Base-by-base conservation (phyloP, 1,284 basidiomycete species). In the Ganoderma multipileum region DNA sequence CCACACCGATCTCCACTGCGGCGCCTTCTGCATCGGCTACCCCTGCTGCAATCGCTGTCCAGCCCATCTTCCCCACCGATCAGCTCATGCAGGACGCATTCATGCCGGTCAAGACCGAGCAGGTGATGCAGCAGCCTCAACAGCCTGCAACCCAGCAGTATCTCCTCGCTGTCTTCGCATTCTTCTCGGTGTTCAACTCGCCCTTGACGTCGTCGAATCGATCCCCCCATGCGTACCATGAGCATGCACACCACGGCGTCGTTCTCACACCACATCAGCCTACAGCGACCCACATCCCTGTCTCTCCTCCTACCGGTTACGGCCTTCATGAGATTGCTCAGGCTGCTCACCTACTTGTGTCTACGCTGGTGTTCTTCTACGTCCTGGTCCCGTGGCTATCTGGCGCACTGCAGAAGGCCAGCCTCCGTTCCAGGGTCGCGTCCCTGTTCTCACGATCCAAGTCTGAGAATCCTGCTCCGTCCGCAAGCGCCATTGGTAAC, bases 151-250 rank as follows among this genome's bases (percentile, higher is more conserved):
- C 81, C 0, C 88, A 87, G 62, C 91, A 91, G 71, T 92, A 90
- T 75, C 86, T 93, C 50, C 85, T 93, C 39, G 91, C 91, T n/a
- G 86, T 87, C 38, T 92, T 93, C 74, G 89, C 90, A 0, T 83
- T 93, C 67, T 92, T 93, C 81, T 92, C 91, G 0, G 90, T 93
- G 77, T 91, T 91, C 82, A 92, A 91, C 76, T 91, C 89, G 0
- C 91, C 91, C 0, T 76, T 91, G 14, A 83, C 88, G 0, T 83
- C 81, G 0, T 79, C 83, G 0, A 74, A 79, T 11, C 69, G 71
- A 38, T 70, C 80, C 8, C 72, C 80, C 30, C 39, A 75, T 9
- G 61, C 73, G 18, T 33, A 70, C 3, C 73, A 76, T 44, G 66
- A 74, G 41, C 79, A 81, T 62, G 67, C 76, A 5, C 80, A 82